These are phyloP conservation scores for Cardiospermum halicacabum DNA, from an alignment of 345 rosid genomes.

Conservation along the genomic window DNA sequence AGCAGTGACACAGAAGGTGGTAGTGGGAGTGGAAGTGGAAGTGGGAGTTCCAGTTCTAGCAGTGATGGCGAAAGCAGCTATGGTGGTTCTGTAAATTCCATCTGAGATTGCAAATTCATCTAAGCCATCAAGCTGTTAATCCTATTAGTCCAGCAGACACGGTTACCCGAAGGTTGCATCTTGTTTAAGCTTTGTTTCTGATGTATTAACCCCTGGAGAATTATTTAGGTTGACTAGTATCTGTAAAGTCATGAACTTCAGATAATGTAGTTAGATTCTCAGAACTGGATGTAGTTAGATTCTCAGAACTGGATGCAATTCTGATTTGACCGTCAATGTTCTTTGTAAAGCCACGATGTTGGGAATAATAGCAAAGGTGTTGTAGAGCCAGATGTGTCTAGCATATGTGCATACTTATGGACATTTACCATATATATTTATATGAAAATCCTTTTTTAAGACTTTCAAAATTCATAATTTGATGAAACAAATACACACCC, in stretches of 20 bases:
- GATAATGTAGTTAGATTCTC: background rate
- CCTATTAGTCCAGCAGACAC: slow-evolving; percentile 6
- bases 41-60: slow-evolving; percentile 34
- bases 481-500: background rate
- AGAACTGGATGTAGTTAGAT: background rate
- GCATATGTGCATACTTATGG: background rate
- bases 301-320: background rate
- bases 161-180: background rate
- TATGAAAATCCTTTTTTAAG: too few species aligned
- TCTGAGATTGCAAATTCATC: slow-evolving; percentile 13
- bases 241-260: background rate
- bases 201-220: slow-evolving; percentile 3
- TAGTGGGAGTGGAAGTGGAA: slow-evolving; percentile 42
- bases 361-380: background rate
- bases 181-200: slow-evolving; percentile 4
- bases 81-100: slow-evolving; percentile 33
- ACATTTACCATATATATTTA: too few species aligned
- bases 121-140: background rate
- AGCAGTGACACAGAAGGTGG: slow-evolving; percentile 40
- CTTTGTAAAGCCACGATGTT: slow-evolving; percentile 1
- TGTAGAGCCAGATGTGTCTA: background rate
- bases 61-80: slow-evolving; percentile 35
- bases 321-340: background rate
- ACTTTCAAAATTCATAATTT: too few species aligned
- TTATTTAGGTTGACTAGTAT: background rate